Evolutionary conservation across 495 filamentous ascomycete genomes (phyloP), one percentile per base, ranked within the genome.

Genomic region (Xylaria telfairii): DNA sequence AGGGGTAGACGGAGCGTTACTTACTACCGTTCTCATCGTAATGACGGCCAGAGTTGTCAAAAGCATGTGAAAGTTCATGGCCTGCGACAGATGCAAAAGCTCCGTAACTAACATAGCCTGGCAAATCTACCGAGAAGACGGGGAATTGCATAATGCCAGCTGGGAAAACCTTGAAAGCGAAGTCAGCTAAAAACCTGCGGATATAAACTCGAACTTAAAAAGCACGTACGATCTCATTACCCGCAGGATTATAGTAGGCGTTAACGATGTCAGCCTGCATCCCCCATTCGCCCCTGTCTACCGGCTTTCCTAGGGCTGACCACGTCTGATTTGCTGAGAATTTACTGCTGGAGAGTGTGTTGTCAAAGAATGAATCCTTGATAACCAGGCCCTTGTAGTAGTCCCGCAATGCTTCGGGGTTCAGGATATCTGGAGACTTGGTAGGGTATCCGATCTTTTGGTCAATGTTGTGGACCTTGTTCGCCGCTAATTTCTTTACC

Each of bases 391-490:
- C 75, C 9, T 79, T 74, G 76, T 93, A 93, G 74, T 89, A 92
- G 8, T 85, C 76, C 47, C 86, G 81, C 9, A 92, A 80, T 44
- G 84, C 85, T 0, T 83, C 79, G 13, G 89, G 85, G 65, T 92
- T 84, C 72, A 86, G 82, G 65, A 92, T 84, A 73, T 92, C 84
- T 2, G 90, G 90, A 65, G 85, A 89, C 60, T 87, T 86, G 28
- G 88, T 90, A 12, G 90, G 91, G 76, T 89, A 94, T 4, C 91
- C 92, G 51, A 94, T 92, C 74, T 93, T 92, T 77, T 92, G 90
- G 39, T 88, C 80, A 71, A 93, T 92, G 61, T 91, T 90, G 68
- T 88, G 84, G 21, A 92, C 88, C 76, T 94, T 94, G 69, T 90
- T 78, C 53, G 87, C 87, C 39, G 89, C 90, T 28, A 89, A 76